phyloP scores from a whole-genome alignment of 78 protist species.

The Isochrysis galbana region DNA sequence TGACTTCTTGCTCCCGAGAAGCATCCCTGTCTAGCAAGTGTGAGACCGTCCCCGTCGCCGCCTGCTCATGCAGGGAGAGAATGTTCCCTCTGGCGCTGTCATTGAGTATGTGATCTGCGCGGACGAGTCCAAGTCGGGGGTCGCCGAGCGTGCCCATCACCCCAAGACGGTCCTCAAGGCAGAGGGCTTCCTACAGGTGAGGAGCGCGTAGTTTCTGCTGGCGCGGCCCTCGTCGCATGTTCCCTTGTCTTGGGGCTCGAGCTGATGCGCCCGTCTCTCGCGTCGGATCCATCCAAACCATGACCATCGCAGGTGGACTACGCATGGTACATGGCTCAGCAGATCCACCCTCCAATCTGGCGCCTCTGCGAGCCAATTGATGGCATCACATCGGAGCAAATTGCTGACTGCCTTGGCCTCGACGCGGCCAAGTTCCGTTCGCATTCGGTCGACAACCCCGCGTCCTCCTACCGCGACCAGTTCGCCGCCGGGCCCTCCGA shows the following conservation, averaged over 20 bases:
- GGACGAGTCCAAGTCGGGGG: not conserved
- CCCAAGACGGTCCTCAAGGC: slow-evolving; percentile 50
- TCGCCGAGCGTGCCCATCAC: slow-evolving; percentile 52
- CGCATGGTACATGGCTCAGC: slow-evolving; percentile 75
- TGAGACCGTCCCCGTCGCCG: not conserved
- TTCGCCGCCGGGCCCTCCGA: not conserved
- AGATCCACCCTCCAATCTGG: slow-evolving; percentile 82
- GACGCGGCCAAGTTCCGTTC: slow-evolving; percentile 52
- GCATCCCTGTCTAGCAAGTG: not conserved
- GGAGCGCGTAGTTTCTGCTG: too few species aligned
- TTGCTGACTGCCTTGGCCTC: slow-evolving; percentile 78
- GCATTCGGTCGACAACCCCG: not conserved
- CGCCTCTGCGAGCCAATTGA: slow-evolving; percentile 83
- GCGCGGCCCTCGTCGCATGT: too few species aligned
- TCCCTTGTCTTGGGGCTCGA: too few species aligned
- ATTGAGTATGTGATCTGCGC: slow-evolving; percentile 88
- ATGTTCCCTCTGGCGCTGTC: slow-evolving; percentile 80
- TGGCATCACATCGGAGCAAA: slow-evolving; percentile 60
- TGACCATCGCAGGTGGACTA: not conserved
- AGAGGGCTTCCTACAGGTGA: not conserved
- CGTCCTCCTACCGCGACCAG: not conserved
- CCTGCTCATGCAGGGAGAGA: slow-evolving; percentile 52
- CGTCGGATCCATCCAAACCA: too few species aligned
- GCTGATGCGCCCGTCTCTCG: too few species aligned
- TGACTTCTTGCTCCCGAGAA: not conserved